Conservation (phyloP, 805 yeast species). For the Saccharomycopsis malanga region DNA sequence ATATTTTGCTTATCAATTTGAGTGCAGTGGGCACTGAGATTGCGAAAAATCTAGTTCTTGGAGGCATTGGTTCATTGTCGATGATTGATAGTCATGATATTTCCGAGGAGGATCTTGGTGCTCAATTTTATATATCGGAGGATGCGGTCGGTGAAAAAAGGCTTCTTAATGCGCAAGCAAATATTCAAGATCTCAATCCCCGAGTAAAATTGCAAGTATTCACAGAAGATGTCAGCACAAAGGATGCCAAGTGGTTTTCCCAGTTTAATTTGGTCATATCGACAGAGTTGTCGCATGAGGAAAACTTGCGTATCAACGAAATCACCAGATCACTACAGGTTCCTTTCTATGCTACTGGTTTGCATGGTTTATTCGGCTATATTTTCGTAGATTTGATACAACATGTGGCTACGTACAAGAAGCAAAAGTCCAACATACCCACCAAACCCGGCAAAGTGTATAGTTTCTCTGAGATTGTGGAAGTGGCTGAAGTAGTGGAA, state of each 20-base stretch:
- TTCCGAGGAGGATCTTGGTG: constrained; percentile 54
- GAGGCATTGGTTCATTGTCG: constrained; percentile 79
- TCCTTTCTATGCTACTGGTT: constrained; percentile 61
- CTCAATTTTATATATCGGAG: constrained; percentile 65
- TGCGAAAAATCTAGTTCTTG: constrained; percentile 75
- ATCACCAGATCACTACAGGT: constrained; percentile 48
- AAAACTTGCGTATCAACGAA: constrained; percentile 43
- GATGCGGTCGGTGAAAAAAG: constrained; percentile 49
- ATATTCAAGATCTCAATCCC: constrained; percentile 70
- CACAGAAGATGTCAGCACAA: constrained; percentile 24
- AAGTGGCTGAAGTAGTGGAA: constrained; percentile 26
- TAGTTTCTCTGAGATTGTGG: constrained; percentile 24
- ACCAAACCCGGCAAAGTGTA: constrained; percentile 41
- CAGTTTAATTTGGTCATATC: constrained; percentile 68
- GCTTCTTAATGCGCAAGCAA: constrained; percentile 44
- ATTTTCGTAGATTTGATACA: constrained; percentile 70
- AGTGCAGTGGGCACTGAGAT: constrained; percentile 79
- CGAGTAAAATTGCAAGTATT: constrained; percentile 56
- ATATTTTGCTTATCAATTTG: constrained; percentile 60
- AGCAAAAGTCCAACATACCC: constrained; percentile 41
- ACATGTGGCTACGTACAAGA: constrained; percentile 50
- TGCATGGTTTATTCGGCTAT: constrained; percentile 79
- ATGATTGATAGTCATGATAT: constrained; percentile 54
- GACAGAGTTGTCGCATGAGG: constrained; percentile 47
- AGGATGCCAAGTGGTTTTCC: constrained; percentile 35